Conservation (phyloP, 495 filamentous ascomycete genomes). For the Entonaema liquescens region DNA sequence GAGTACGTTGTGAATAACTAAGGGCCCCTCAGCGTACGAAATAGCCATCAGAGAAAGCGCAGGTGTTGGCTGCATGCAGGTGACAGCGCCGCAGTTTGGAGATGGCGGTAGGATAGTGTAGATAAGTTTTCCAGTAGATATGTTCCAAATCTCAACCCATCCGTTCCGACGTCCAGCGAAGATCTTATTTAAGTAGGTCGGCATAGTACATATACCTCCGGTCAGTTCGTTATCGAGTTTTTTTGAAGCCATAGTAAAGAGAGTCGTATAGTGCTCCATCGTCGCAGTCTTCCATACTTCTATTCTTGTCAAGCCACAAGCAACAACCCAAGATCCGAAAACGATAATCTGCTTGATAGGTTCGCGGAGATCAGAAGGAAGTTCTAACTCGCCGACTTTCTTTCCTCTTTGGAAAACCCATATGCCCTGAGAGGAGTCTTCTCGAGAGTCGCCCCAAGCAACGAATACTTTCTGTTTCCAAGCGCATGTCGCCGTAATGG, state of each 20-base stretch:
- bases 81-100: constrained; percentile 74
- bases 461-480: constrained; percentile 89
- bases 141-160: constrained; percentile 96
- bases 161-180: constrained; percentile 87
- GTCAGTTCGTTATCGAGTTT: constrained; percentile 69
- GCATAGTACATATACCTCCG: constrained; percentile 79
- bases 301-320: constrained; percentile 74
- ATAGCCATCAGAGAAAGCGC: constrained; percentile 87
- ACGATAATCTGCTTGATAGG: constrained; percentile 80
- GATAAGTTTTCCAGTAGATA: constrained; percentile 87
- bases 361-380: constrained; percentile 66
- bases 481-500: constrained; percentile 84
- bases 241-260: constrained; percentile 61
- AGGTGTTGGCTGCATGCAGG: constrained; percentile 81
- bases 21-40: constrained; percentile 78
- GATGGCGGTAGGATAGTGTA: constrained; percentile 81
- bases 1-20: constrained; percentile 82
- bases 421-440: constrained; percentile 68
- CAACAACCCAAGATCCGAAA: constrained; percentile 93
- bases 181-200: constrained; percentile 95
- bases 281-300: constrained; percentile 90
- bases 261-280: constrained; percentile 87
- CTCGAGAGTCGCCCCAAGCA: constrained; percentile 75
- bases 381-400: constrained; percentile 76
- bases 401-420: constrained; percentile 97